A percentile compares a stretch with the other conserved stretches of the same genome.
phyloP scores from a whole-genome alignment of 495 filamentous ascomycete species.

The Chaetomium cochliodes region DNA sequence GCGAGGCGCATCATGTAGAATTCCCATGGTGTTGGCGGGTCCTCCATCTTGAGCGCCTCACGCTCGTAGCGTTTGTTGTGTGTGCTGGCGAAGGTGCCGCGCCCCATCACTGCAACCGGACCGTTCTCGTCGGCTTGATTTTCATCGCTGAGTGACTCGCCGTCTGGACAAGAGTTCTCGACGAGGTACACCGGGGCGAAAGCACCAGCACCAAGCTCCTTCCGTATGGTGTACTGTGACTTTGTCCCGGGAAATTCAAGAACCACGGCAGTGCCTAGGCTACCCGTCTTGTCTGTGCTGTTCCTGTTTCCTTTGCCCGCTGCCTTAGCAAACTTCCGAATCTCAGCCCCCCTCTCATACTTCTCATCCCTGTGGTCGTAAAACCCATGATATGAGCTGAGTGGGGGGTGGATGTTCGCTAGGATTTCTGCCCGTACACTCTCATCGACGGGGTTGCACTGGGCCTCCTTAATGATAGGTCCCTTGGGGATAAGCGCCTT shows the following conservation, averaged over 20 bases:
- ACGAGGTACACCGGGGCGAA: conserved; percentile 93
- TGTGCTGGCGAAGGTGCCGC: conserved; percentile 49
- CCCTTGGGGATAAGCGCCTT: conserved; percentile 39
- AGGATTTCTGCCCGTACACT: conserved; percentile 71
- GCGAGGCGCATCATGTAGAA: conserved; percentile 91
- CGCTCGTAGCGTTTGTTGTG: conserved; percentile 52
- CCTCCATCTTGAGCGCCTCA: conserved; percentile 90
- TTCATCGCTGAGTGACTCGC: conserved; percentile 43
- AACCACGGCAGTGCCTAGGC: conserved; percentile 53
- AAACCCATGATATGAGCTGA: conserved; percentile 74
- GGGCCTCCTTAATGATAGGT: conserved; percentile 72
- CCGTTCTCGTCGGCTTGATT: conserved; percentile 51
- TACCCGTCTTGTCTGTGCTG: conserved; percentile 59
- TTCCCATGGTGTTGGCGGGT: conserved; percentile 84
- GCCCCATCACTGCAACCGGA: conserved; percentile 47
- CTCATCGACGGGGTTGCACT: conserved; percentile 86
- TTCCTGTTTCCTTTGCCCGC: conserved; percentile 60
- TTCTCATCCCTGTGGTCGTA: conserved; percentile 60
- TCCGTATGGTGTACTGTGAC: conserved; percentile 69
- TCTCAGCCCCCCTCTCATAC: conserved; percentile 64
- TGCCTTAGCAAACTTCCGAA: conserved; percentile 74
- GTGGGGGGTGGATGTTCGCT: conserved; percentile 63
- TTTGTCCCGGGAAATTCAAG: conserved; percentile 65
- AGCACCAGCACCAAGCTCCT: conserved; percentile 89
- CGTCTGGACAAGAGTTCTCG: conserved; percentile 59